phyloP scores from a whole-genome alignment of 2,329 filamentous ascomycete genomes.

The Penicillium sp. region DNA sequence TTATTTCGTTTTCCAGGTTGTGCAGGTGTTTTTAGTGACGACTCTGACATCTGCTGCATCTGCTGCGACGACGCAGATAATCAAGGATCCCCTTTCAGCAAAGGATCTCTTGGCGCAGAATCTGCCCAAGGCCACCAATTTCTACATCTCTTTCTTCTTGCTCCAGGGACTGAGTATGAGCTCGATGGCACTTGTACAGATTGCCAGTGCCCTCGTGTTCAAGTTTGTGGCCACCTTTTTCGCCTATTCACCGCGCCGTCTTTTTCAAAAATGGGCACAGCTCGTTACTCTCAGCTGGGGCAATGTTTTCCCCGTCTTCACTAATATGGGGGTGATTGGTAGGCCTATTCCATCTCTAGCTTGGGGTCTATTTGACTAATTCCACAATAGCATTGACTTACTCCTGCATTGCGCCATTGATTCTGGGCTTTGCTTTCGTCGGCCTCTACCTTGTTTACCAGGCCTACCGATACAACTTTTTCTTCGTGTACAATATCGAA shows the following conservation, averaged over 20 bases:
- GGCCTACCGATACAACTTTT: constrained; percentile 82
- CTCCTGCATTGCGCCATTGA: constrained; percentile 77
- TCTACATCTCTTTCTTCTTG: constrained; percentile 93
- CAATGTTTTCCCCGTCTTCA: constrained; percentile 69
- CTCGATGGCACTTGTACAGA: constrained; percentile 66
- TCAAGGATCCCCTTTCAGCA: constrained; percentile 58
- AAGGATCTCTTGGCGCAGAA: constrained; percentile 65
- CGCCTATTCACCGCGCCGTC: constrained; percentile 64
- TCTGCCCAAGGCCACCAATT: constrained; percentile 82
- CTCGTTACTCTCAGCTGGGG: constrained; percentile 78
- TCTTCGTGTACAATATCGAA: constrained; percentile 75
- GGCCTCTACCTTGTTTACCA: constrained; percentile 78
- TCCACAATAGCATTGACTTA: constrained; percentile 66
- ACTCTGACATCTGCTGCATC: constrained; percentile 79
- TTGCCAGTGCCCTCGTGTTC: constrained; percentile 66
- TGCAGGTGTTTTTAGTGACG: constrained; percentile 85
- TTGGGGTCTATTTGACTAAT: neutral
- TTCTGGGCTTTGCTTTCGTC: constrained; percentile 73
- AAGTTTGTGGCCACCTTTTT: constrained; percentile 67
- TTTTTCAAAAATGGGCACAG: constrained; percentile 69
- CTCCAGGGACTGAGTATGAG: constrained; percentile 80
- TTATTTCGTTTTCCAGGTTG: constrained; percentile 68
- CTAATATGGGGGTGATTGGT: constrained; percentile 79
- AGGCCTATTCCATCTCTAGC: constrained; percentile 28
- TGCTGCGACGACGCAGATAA: constrained; percentile 61